Percentiles rank a stretch among this genome's conserved stretches.
phyloP scores from a whole-genome alignment of 2,329 filamentous ascomycete genomes.

The Verticillium zaregamsianum region DNA sequence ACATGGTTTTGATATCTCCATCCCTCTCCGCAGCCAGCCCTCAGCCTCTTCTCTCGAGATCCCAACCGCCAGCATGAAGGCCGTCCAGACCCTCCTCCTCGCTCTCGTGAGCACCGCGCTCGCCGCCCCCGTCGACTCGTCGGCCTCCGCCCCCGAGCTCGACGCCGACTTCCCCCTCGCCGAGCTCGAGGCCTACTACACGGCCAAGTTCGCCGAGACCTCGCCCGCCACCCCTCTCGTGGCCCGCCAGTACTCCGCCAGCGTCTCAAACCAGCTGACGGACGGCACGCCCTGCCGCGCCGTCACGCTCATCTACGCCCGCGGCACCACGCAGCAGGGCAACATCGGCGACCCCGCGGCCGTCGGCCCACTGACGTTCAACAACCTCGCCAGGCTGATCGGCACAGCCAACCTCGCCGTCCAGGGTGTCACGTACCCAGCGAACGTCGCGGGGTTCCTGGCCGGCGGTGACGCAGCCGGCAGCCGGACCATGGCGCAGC shows the following conservation, averaged over 20 bases:
- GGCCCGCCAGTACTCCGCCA: conserved; percentile 7
- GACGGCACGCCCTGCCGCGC: conserved; percentile 29
- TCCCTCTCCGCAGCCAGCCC: neutral
- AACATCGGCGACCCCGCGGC: conserved; percentile 43
- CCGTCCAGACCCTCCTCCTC: conserved; percentile 6
- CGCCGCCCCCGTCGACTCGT: neutral
- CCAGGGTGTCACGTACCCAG: conserved; percentile 51
- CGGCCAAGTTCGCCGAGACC: neutral
- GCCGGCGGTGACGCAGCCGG: conserved; percentile 39
- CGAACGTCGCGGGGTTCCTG: conserved; percentile 38
- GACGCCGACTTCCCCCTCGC: conserved; percentile 7
- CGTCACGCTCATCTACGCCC: conserved; percentile 52
- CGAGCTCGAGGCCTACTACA: conserved; percentile 13
- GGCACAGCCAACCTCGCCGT: conserved; percentile 40
- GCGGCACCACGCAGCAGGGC: conserved; percentile 47
- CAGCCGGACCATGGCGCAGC: conserved; percentile 32
- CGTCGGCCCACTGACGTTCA: conserved; percentile 45
- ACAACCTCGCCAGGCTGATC: conserved; percentile 34
- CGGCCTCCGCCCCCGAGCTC: conserved; percentile 1
- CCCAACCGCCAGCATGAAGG: conserved; percentile 7
- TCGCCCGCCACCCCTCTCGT: neutral
- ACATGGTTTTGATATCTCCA: neutral
- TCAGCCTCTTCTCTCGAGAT: neutral
- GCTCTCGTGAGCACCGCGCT: conserved; percentile 4
- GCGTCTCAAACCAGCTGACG: conserved; percentile 13